Conservation (phyloP, 176 grass and related monocot genomes). For the Carex cristatella region DNA sequence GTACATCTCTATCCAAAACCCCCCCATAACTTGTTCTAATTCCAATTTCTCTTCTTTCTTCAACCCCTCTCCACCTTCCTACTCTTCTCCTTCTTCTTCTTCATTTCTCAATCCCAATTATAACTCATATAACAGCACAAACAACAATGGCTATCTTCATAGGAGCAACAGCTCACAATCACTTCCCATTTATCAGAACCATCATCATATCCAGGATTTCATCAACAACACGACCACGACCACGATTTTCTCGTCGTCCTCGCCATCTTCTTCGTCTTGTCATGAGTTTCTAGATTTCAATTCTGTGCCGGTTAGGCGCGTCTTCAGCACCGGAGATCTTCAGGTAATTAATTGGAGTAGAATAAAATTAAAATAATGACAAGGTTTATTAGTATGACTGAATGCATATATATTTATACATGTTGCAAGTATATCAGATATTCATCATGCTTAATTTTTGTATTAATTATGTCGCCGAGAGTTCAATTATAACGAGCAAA, state of each 20-base stretch:
- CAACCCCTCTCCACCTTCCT: conserved; percentile 11
- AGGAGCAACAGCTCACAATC: conserved; percentile 25
- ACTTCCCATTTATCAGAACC: conserved; percentile 21
- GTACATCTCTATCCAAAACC: background rate
- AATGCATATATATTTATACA: background rate
- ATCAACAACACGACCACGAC: background rate
- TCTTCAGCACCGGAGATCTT: conserved; percentile 31
- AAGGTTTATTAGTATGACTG: background rate
- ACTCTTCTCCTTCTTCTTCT: background rate
- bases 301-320: conserved; percentile 16
- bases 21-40: background rate
- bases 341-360: conserved; percentile 3
- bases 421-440: background rate
- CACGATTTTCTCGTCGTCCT: background rate
- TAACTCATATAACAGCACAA: background rate
- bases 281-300: conserved; percentile 14
- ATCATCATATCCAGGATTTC: background rate
- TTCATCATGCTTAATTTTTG: background rate
- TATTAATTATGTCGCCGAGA: no score
- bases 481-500: background rate
- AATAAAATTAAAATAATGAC: background rate
- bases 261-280: conserved; percentile 12
- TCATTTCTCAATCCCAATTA: background rate
- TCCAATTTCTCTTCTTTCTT: conserved; percentile 1
- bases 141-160: background rate